Percentiles rank a stretch among this genome's conserved stretches.
Evolutionary conservation across 176 grass and related monocot genomes (phyloP).

Genomic region (Ananas comosus): DNA sequence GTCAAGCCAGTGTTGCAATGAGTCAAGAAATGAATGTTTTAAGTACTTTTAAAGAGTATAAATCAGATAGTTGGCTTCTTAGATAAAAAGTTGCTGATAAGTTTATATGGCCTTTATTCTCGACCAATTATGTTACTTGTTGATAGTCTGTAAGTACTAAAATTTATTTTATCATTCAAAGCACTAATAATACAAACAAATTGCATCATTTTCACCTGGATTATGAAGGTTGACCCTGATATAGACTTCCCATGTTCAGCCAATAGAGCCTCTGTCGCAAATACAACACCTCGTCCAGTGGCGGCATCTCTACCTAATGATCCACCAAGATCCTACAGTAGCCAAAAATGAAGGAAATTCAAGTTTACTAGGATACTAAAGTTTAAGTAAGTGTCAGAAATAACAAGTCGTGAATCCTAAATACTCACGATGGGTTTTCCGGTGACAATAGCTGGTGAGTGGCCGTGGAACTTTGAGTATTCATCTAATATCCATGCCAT

Average conservation of each 20-base stretch:
- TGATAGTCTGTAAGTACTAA: not conserved
- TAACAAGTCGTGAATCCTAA: slow-evolving; percentile 5
- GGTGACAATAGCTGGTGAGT: slow-evolving; percentile 90
- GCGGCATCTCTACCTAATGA: slow-evolving; percentile 93
- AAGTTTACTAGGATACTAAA: slow-evolving; percentile 11
- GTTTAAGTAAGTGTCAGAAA: slow-evolving; percentile 10
- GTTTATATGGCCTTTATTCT: too few relatives aligned
- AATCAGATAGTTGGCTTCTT: too few relatives aligned
- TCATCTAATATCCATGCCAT: slow-evolving; percentile 99
- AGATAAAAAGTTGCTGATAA: too few relatives aligned
- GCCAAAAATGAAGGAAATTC: not conserved
- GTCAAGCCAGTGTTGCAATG: too few relatives aligned
- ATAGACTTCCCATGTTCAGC: slow-evolving; percentile 78
- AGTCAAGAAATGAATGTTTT: too few relatives aligned
- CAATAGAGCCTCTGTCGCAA: slow-evolving; percentile 65
- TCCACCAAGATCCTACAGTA: slow-evolving; percentile 85
- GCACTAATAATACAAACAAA: not conserved
- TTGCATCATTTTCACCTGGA: slow-evolving; percentile 47
- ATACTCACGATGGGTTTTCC: slow-evolving; percentile 89
- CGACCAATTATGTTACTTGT: not conserved
- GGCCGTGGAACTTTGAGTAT: slow-evolving; percentile 94
- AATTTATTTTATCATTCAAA: not conserved
- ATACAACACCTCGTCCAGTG: slow-evolving; percentile 79
- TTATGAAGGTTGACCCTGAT: slow-evolving; percentile 73
- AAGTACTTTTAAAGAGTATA: too few relatives aligned